Conservation (phyloP, 1,284 basidiomycete genomes). For the Apiotrichum siamense region DNA sequence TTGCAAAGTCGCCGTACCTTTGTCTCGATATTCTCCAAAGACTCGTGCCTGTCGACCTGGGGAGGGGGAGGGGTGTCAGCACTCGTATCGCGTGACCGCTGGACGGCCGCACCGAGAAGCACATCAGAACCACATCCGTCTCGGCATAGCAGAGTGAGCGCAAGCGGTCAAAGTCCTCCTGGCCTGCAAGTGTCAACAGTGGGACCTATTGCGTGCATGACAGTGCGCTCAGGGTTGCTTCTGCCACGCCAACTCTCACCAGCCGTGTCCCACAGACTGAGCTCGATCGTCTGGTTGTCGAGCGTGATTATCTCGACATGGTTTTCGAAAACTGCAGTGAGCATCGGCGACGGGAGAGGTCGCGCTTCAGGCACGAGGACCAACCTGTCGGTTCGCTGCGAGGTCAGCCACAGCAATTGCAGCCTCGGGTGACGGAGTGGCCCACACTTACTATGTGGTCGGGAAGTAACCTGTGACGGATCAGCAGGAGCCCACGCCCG, state of each 20-base stretch:
- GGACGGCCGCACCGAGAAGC: slow-evolving; percentile 73
- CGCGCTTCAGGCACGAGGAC: slow-evolving; percentile 24
- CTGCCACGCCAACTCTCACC: no score
- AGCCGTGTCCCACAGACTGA: slow-evolving; percentile 95
- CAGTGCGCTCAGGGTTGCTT: no score
- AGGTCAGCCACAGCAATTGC: background rate
- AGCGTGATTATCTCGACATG: slow-evolving; percentile 79
- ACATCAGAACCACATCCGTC: slow-evolving; percentile 89
- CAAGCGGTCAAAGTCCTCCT: slow-evolving; percentile 92
- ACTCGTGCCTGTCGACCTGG: slow-evolving; percentile 82
- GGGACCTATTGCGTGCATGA: no score
- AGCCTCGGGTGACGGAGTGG: background rate
- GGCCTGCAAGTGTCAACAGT: slow-evolving; percentile 54
- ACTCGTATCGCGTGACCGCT: background rate
- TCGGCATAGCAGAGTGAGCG: slow-evolving; percentile 89
- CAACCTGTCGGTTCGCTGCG: slow-evolving; percentile 69
- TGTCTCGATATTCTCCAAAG: slow-evolving; percentile 85
- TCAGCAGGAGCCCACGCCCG: slow-evolving; percentile 5
- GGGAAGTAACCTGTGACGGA: slow-evolving; percentile 42
- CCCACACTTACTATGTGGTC: slow-evolving; percentile 30
- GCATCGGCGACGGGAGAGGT: slow-evolving; percentile 9
- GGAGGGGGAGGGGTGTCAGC: background rate
- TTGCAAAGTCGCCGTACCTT: slow-evolving; percentile 56
- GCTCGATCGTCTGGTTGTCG: slow-evolving; percentile 75
- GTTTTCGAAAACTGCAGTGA: slow-evolving; percentile 66